phyloP scores from a whole-genome alignment of 2,329 filamentous ascomycete genomes.

The Talaromyces rugulosus region DNA sequence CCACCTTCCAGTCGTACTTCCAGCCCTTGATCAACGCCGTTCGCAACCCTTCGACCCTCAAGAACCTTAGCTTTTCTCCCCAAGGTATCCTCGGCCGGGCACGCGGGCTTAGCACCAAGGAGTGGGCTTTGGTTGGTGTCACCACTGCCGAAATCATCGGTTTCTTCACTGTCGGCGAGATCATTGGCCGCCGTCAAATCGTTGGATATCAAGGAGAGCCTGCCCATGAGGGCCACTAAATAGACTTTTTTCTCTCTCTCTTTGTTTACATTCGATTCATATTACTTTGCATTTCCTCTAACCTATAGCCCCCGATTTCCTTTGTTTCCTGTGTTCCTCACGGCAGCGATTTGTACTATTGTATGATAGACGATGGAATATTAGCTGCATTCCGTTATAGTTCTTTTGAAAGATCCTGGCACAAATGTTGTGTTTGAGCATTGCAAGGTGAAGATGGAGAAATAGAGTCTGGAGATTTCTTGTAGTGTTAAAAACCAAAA shows the following conservation, averaged over 20 bases:
- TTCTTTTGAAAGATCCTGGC: neutral
- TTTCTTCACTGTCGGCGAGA: conserved; percentile 98
- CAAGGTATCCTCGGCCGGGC: conserved; percentile 53
- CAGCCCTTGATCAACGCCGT: conserved; percentile 67
- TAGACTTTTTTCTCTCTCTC: conserved; percentile 17
- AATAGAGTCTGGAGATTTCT: neutral
- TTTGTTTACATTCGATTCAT: neutral
- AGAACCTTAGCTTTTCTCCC: conserved; percentile 53
- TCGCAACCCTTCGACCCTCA: conserved; percentile 64
- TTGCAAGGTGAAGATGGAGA: neutral
- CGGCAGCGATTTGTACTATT: conserved; percentile 33
- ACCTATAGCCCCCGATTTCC: conserved; percentile 20
- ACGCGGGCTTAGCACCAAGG: conserved; percentile 66
- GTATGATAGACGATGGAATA: conserved; percentile 47
- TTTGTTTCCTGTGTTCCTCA: conserved; percentile 25
- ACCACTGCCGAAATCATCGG: conserved; percentile 81
- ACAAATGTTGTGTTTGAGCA: neutral
- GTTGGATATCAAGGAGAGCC: conserved; percentile 80
- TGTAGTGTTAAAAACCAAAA: neutral
- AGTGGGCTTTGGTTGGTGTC: conserved; percentile 71
- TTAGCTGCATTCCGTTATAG: conserved; percentile 37
- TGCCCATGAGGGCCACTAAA: conserved; percentile 41
- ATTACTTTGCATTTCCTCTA: neutral
- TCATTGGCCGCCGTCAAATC: conserved; percentile 91
- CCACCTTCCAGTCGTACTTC: conserved; percentile 84